phyloP scores from a whole-genome alignment of 305 asterid genomes.

The Fraxinus paxiana region DNA sequence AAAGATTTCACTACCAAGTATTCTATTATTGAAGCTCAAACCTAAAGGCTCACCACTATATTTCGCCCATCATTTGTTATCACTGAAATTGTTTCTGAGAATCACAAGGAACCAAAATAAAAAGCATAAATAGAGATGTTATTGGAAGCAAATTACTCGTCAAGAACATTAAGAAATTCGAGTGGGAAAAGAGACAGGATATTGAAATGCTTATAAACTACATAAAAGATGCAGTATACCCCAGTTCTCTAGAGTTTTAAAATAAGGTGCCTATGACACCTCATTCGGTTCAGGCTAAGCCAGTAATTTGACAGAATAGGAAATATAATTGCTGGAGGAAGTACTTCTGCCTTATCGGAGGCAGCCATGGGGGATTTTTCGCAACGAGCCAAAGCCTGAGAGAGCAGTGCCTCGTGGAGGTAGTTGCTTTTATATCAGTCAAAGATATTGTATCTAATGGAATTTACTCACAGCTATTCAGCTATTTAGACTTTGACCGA shows the following conservation, averaged over 20 bases:
- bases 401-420: not conserved
- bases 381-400: not conserved
- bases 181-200: not conserved
- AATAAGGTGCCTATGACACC: not conserved
- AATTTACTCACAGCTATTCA: not conserved
- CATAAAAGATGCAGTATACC: not conserved
- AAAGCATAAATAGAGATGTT: slow-evolving; percentile 10
- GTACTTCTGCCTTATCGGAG: not conserved
- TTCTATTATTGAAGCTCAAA: not conserved
- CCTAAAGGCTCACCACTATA: slow-evolving; percentile 64
- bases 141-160: slow-evolving; percentile 18
- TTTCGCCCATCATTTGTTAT: slow-evolving; percentile 95
- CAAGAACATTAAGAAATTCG: slow-evolving; percentile 18
- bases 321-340: not conserved
- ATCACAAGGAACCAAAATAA: slow-evolving; percentile 16
- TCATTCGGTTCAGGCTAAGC: not conserved
- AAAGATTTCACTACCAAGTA: not conserved
- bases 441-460: not conserved
- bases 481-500: not conserved
- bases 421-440: not conserved
- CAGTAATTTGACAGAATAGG: not conserved
- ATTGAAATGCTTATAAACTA: not conserved
- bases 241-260: not conserved
- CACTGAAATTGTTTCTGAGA: slow-evolving; percentile 70
- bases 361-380: not conserved